These are phyloP conservation scores for Sporothrix sp. DNA, from an alignment of 2,329 filamentous ascomycete species.

Conservation along the genomic window DNA sequence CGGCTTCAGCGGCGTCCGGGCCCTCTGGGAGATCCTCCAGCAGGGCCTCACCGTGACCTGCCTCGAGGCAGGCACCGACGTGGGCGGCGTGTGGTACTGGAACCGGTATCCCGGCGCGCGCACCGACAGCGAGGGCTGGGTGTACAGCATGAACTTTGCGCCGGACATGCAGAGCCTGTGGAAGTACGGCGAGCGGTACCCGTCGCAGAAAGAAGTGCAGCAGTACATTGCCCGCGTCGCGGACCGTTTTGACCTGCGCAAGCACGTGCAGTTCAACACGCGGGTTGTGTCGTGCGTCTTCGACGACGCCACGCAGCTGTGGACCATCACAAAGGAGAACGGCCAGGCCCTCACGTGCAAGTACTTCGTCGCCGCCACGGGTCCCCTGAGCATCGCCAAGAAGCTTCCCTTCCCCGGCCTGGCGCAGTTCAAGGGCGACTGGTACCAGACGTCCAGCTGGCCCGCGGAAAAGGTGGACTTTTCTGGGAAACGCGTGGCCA, in stretches of 20 bases:
- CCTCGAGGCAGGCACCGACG: conserved; percentile 53
- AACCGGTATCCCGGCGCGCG: conserved; percentile 68
- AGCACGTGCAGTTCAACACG: conserved; percentile 43
- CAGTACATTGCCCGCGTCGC: conserved; percentile 6
- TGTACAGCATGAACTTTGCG: conserved; percentile 41
- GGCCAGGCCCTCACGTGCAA: conserved; percentile 33
- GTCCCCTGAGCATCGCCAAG: conserved; percentile 57
- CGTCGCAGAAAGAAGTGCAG: conserved; percentile 10
- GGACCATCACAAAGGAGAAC: conserved; percentile 26
- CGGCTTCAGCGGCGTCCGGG: conserved; percentile 64
- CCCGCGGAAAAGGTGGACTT: conserved; percentile 49
- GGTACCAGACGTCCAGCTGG: conserved; percentile 52
- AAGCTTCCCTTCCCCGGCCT: conserved; percentile 55
- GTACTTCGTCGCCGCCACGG: conserved; percentile 49
- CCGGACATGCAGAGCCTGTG: conserved; percentile 41
- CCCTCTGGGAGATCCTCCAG: conserved; percentile 51
- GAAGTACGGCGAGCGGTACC: conserved; percentile 30
- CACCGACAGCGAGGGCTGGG: conserved; percentile 65
- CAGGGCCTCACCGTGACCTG: conserved; percentile 51
- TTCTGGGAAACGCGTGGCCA: conserved; percentile 54
- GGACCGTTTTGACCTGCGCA: conserved; percentile 30
- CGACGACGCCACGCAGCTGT: conserved; percentile 32
- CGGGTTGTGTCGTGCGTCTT: conserved; percentile 41
- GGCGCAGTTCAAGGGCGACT: conserved; percentile 44
- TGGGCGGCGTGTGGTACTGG: conserved; percentile 73